Percentiles rank a stretch among this genome's conserved stretches.
Evolutionary conservation across 108 stramenopile species (phyloP).

Genomic region (Parmales sp.): DNA sequence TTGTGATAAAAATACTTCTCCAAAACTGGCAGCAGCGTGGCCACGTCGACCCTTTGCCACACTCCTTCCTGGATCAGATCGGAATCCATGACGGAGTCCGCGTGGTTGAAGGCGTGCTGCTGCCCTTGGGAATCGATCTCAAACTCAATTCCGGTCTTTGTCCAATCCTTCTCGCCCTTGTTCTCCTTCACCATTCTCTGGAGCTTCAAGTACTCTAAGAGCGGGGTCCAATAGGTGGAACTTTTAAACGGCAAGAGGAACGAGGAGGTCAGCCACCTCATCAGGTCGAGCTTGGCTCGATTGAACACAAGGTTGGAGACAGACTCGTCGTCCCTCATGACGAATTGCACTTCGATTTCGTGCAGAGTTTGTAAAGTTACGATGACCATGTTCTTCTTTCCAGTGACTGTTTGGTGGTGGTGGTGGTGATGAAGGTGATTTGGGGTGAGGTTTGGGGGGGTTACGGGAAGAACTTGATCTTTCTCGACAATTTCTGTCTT

Average conservation of each 20-base stretch:
- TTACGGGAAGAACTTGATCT: background rate
- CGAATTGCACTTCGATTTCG: background rate
- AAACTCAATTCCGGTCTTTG: background rate
- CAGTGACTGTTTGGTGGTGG: background rate
- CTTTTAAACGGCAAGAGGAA: background rate
- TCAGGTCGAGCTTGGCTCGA: background rate
- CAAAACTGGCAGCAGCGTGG: constrained; percentile 19
- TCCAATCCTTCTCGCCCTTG: constrained; percentile 1
- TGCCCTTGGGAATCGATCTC: constrained; percentile 7
- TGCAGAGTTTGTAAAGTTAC: background rate
- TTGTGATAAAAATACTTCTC: constrained; percentile 1
- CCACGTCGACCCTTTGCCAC: constrained; percentile 25
- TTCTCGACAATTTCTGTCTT: background rate
- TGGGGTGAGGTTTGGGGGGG: background rate
- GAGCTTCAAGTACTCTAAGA: constrained; percentile 5
- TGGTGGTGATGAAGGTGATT: background rate
- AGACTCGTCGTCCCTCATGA: background rate
- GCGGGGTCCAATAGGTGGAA: background rate
- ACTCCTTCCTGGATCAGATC: constrained; percentile 25
- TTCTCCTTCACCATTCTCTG: background rate
- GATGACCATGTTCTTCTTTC: background rate
- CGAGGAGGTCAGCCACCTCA: background rate
- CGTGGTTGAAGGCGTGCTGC: background rate
- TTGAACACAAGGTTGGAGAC: background rate
- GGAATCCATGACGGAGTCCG: constrained; percentile 21